Evolutionary conservation across 2,329 filamentous ascomycete genomes (phyloP).

Genomic region (Talaromyces pinophilus): DNA sequence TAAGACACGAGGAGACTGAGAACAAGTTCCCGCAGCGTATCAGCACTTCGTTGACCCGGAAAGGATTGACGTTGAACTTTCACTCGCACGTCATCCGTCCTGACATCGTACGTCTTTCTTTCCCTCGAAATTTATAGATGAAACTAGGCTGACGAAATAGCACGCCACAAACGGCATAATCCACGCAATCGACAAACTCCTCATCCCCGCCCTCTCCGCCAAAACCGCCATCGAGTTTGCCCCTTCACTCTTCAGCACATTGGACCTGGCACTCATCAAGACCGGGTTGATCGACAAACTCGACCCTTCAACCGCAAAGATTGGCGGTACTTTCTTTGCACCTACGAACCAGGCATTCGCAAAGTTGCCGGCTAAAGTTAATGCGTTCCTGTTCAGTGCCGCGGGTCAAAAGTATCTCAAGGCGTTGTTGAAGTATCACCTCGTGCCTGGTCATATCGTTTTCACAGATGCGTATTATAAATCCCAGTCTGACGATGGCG

Average conservation of each 20-base stretch:
- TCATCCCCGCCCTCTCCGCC: conserved; percentile 69
- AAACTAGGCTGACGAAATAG: conserved; percentile 37
- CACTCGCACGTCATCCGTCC: conserved; percentile 68
- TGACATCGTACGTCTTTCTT: conserved; percentile 60
- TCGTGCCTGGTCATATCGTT: conserved; percentile 70
- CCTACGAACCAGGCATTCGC: conserved; percentile 76
- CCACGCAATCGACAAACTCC: conserved; percentile 71
- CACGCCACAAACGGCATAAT: conserved; percentile 75
- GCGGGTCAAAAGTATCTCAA: conserved; percentile 72
- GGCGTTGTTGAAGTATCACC: conserved; percentile 75
- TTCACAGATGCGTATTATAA: conserved; percentile 81
- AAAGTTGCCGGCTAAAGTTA: conserved; percentile 64
- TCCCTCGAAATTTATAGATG: too few relatives aligned
- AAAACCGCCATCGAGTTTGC: conserved; percentile 65
- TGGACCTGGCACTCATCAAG: conserved; percentile 71
- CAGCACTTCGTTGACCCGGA: conserved; percentile 63
- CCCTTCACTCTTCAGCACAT: conserved; percentile 73
- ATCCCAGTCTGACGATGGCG: conserved; percentile 28
- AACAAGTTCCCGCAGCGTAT: conserved; percentile 70
- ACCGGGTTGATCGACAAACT: conserved; percentile 69
- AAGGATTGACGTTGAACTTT: conserved; percentile 73
- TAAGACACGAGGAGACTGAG: conserved; percentile 60
- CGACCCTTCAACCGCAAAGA: conserved; percentile 55
- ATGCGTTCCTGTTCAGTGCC: conserved; percentile 80
- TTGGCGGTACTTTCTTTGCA: conserved; percentile 75